A percentile compares a stretch with the other conserved stretches of the same genome.
These are phyloP conservation scores for Penicillium capsulatum DNA, from an alignment of 2,329 filamentous ascomycete species.

Conservation along the genomic window DNA sequence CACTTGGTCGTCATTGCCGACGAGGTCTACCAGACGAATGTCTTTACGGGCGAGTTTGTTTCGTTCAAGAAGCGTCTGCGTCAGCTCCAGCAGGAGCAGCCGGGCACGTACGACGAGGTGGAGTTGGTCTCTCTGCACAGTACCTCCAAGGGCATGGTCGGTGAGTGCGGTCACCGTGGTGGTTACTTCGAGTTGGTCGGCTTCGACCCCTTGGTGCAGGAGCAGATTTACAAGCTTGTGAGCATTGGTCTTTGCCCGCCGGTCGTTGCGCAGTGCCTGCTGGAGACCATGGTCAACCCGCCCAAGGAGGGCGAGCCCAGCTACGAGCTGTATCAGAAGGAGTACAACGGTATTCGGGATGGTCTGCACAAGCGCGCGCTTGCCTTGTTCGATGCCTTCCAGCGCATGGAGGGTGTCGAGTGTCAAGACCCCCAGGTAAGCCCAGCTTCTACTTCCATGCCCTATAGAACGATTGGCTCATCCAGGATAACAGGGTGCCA, in stretches of 20 bases:
- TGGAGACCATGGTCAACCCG: constrained; percentile 98
- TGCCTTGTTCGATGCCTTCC: constrained; percentile 85
- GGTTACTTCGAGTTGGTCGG: constrained; percentile 96
- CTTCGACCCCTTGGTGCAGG: constrained; percentile 79
- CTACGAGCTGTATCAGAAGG: constrained; percentile 74
- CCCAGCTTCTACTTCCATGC: constrained; percentile 5
- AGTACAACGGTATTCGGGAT: constrained; percentile 78
- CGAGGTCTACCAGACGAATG: constrained; percentile 98
- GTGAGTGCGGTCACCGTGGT: constrained; percentile 95
- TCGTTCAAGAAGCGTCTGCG: constrained; percentile 91
- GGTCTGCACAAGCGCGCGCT: constrained; percentile 74
- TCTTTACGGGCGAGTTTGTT: constrained; percentile 89
- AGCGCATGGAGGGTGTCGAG: constrained; percentile 91
- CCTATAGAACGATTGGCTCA: constrained; percentile 3
- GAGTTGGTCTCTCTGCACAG: constrained; percentile 92
- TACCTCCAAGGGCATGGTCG: constrained; percentile 96
- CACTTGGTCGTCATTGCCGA: constrained; percentile 87
- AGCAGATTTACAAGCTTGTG: constrained; percentile 97
- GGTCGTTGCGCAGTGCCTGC: constrained; percentile 90
- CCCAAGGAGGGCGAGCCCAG: constrained; percentile 78
- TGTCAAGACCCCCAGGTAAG: constrained; percentile 72
- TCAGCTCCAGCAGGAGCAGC: constrained; percentile 67
- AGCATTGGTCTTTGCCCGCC: constrained; percentile 95
- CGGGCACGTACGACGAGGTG: constrained; percentile 74
- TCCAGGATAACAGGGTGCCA: constrained; percentile 63